Evolutionary conservation across 78 protist genomes (phyloP).

Genomic region (Isochrysis galbana): DNA sequence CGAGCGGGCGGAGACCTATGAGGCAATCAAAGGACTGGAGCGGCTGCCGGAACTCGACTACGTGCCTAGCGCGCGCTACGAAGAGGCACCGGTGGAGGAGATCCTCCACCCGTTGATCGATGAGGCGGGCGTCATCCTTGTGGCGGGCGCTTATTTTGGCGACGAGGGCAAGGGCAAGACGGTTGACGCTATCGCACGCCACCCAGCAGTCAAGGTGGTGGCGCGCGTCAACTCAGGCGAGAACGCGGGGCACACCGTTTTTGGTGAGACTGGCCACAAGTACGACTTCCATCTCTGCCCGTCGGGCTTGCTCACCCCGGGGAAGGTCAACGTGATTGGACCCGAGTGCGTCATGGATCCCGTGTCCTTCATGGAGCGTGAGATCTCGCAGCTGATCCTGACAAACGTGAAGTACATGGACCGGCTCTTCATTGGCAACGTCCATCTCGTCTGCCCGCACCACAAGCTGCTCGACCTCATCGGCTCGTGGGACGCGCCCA

Average conservation of each 20-base stretch:
- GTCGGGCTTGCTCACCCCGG: conserved; percentile 27
- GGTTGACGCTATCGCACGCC: conserved; percentile 45
- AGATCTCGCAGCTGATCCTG: conserved; percentile 35
- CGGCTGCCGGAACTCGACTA: not conserved
- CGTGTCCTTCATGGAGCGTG: conserved; percentile 33
- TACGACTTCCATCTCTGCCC: conserved; percentile 49
- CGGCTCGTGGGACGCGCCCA: not conserved
- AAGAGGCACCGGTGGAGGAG: conserved; percentile 24
- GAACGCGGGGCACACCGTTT: conserved; percentile 59
- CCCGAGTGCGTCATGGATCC: conserved; percentile 22
- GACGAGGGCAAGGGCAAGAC: conserved; percentile 57
- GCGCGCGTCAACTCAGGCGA: conserved; percentile 30
- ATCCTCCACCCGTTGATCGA: conserved; percentile 40
- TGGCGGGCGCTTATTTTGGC: conserved; percentile 48
- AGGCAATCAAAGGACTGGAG: not conserved
- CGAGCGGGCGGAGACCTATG: not conserved
- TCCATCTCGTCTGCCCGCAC: conserved; percentile 41
- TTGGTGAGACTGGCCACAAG: conserved; percentile 27
- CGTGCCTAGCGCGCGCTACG: conserved; percentile 12
- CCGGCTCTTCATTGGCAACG: conserved; percentile 41
- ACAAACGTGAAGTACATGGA: conserved; percentile 1
- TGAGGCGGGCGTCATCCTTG: conserved; percentile 18
- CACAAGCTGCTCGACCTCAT: conserved; percentile 50
- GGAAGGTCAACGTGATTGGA: conserved; percentile 36
- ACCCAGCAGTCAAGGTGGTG: conserved; percentile 22